phyloP scores from a whole-genome alignment of 805 yeast species.

The Nakazawaea molendinolei region DNA sequence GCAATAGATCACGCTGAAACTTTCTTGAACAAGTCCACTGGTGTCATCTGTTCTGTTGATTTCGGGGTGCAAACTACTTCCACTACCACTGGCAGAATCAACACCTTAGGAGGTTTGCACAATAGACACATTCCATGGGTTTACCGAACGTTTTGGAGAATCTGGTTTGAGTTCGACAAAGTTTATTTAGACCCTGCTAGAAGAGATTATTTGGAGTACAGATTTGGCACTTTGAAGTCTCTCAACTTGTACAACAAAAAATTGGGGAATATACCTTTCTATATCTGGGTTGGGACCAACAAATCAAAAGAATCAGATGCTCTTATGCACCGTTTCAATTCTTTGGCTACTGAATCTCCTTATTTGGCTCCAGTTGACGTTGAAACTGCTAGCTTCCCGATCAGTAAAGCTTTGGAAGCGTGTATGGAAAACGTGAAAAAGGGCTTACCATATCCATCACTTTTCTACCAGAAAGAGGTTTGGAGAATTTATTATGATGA shows the following conservation, averaged over 20 bases:
- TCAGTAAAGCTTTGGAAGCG: conserved; percentile 72
- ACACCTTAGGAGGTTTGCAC: conserved; percentile 69
- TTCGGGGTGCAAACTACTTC: conserved; percentile 71
- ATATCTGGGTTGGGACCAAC: conserved; percentile 76
- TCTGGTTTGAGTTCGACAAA: conserved; percentile 82
- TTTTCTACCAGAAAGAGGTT: conserved; percentile 69
- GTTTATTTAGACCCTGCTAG: conserved; percentile 75
- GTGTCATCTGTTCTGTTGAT: conserved; percentile 67
- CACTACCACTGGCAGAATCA: conserved; percentile 58
- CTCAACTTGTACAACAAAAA: conserved; percentile 57
- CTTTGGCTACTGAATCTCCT: conserved; percentile 77
- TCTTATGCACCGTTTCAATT: conserved; percentile 48
- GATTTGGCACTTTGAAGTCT: conserved; percentile 75
- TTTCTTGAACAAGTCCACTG: conserved; percentile 43
- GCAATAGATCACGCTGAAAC: conserved; percentile 62
- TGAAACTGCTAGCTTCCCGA: conserved; percentile 28
- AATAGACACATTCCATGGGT: conserved; percentile 74
- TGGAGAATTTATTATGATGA: conserved; percentile 83
- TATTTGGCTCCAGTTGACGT: conserved; percentile 52
- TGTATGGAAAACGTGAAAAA: conserved; percentile 55
- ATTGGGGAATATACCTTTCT: conserved; percentile 74
- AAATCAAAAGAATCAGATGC: conserved; percentile 44
- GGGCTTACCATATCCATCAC: conserved; percentile 72
- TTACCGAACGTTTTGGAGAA: conserved; percentile 74
- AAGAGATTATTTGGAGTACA: conserved; percentile 77